phyloP scores from a whole-genome alignment of 1,139 yeast species.

The Candida sanyaensis region DNA sequence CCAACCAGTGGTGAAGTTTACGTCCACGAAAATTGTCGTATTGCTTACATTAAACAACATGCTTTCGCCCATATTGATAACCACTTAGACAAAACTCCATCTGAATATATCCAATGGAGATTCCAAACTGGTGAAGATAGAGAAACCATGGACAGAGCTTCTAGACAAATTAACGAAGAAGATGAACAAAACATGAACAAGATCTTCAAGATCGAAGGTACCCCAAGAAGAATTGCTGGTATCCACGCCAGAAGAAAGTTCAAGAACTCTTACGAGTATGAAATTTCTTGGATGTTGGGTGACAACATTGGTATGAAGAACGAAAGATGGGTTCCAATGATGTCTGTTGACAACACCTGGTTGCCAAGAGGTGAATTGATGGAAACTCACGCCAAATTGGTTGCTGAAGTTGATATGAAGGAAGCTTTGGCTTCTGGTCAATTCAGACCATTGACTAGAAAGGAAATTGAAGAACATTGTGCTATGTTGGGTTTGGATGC shows the following conservation, averaged over 20 bases:
- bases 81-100: slow-evolving; percentile 98
- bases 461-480: slow-evolving; percentile 99
- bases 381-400: slow-evolving; percentile 98
- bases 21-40: slow-evolving; percentile 99
- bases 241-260: slow-evolving; percentile 98
- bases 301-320: slow-evolving; percentile 98
- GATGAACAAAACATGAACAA: slow-evolving; percentile 99
- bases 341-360: slow-evolving; percentile 99
- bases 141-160: slow-evolving; percentile 99
- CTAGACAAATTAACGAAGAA: slow-evolving; percentile 95
- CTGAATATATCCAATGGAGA: slow-evolving; percentile 99
- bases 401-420: slow-evolving; percentile 99
- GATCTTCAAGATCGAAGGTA: slow-evolving; percentile 97
- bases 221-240: slow-evolving; percentile 95
- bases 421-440: slow-evolving; percentile 99
- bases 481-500: slow-evolving; percentile 98
- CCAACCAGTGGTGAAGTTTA: slow-evolving; percentile 98
- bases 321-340: slow-evolving; percentile 99
- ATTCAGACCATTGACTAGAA: slow-evolving; percentile 99
- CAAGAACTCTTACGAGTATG: slow-evolving; percentile 99
- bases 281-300: slow-evolving; percentile 95
- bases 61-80: slow-evolving; percentile 99
- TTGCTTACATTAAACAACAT: slow-evolving; percentile 99
- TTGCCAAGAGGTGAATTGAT: slow-evolving; percentile 99
- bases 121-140: slow-evolving; percentile 99